These are phyloP conservation scores for Aspergillus coremiiformis DNA, from an alignment of 495 filamentous ascomycete genomes.

Conservation along the genomic window DNA sequence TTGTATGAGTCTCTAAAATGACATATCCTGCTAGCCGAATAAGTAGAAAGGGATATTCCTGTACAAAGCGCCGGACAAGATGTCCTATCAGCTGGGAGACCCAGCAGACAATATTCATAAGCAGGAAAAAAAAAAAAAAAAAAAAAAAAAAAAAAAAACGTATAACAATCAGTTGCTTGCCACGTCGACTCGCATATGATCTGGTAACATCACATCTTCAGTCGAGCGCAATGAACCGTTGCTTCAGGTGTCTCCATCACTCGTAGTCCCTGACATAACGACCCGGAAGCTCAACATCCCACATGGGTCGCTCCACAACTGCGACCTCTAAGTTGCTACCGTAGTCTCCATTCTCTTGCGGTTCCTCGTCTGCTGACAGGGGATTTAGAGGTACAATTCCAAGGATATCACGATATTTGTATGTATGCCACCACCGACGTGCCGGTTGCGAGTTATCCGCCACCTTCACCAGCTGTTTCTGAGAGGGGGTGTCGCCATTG, in stretches of 20 bases:
- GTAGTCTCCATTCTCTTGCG: constrained; percentile 18
- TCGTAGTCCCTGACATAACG: constrained; percentile 64
- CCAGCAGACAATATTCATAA: not conserved
- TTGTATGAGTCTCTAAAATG: not conserved
- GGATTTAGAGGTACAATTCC: constrained; percentile 67
- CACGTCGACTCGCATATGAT: not conserved
- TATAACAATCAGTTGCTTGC: not conserved
- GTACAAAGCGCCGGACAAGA: constrained; percentile 1
- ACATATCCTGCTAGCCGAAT: constrained; percentile 10
- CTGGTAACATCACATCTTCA: not conserved
- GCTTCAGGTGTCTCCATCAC: constrained; percentile 16
- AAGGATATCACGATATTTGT: constrained; percentile 85
- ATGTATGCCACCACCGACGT: constrained; percentile 65
- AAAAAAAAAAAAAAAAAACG: no score
- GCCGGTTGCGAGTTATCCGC: constrained; percentile 17
- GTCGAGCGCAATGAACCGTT: not conserved
- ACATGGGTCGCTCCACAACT: constrained; percentile 77
- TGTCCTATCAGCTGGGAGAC: not conserved
- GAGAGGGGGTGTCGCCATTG: constrained; percentile 2
- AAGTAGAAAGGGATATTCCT: not conserved
- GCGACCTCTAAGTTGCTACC: constrained; percentile 61
- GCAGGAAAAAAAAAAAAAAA: not conserved
- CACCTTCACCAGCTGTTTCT: constrained; percentile 23
- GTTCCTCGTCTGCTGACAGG: constrained; percentile 15
- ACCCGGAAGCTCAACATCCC: constrained; percentile 73